phyloP scores from a whole-genome alignment of 2,329 filamentous ascomycete genomes.

The Fusarium begoniae region DNA sequence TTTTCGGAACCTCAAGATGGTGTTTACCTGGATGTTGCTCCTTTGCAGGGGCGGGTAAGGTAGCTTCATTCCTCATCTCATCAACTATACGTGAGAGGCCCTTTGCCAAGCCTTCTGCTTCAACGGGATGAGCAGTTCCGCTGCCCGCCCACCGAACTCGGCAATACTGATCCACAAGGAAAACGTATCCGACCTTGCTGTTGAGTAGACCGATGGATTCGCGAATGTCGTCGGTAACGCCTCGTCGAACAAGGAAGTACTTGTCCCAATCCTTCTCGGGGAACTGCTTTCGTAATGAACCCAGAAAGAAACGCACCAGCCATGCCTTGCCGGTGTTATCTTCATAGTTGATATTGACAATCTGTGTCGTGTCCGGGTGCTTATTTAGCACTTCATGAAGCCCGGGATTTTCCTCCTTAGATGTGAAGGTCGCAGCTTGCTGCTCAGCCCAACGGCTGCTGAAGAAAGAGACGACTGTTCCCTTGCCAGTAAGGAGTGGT shows the following conservation, averaged over 20 bases:
- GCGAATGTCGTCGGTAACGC: conserved; percentile 67
- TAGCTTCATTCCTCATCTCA: conserved; percentile 58
- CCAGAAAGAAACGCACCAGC: conserved; percentile 66
- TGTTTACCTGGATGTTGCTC: conserved; percentile 47
- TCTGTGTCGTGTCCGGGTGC: conserved; percentile 69
- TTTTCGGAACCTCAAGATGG: conserved; percentile 43
- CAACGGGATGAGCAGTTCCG: conserved; percentile 70
- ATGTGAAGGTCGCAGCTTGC: conserved; percentile 79
- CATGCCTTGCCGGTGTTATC: conserved; percentile 75
- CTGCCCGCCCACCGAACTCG: conserved; percentile 95
- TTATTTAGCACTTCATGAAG: conserved; percentile 69
- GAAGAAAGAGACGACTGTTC: conserved; percentile 83
- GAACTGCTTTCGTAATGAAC: conserved; percentile 60
- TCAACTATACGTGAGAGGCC: conserved; percentile 70
- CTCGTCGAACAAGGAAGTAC: conserved; percentile 69
- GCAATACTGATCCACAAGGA: conserved; percentile 86
- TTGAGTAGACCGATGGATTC: conserved; percentile 80
- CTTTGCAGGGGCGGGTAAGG: conserved; percentile 46
- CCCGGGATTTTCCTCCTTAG: conserved; percentile 72
- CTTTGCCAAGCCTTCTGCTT: conserved; percentile 73
- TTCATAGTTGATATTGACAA: conserved; percentile 89
- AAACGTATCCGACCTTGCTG: conserved; percentile 92
- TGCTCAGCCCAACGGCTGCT: conserved; percentile 85
- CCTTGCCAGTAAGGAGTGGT: conserved; percentile 73
- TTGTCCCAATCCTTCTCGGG: conserved; percentile 63